phyloP scores from a whole-genome alignment of 148 eudicot species.

The Heliosperma pusillum region DNA sequence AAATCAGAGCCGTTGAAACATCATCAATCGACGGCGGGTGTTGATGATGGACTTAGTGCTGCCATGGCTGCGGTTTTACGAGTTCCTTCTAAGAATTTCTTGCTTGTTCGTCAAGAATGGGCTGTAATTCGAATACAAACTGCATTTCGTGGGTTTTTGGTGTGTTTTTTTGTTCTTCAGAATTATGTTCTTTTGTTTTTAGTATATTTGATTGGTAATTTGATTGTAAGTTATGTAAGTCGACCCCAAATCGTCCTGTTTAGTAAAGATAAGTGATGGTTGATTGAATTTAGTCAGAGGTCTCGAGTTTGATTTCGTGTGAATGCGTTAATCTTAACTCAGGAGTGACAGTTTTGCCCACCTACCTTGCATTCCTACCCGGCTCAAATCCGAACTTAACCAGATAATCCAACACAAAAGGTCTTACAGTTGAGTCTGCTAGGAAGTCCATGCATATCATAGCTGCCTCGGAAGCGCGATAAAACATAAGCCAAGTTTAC shows the following conservation, averaged over 20 bases:
- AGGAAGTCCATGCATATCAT: too few relatives aligned
- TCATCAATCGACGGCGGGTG: slow-evolving; percentile 24
- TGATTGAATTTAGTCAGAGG: not conserved
- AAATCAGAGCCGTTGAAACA: slow-evolving; percentile 42
- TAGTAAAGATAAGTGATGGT: too few relatives aligned
- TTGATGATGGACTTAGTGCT: slow-evolving; percentile 47
- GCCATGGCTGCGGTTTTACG: slow-evolving; percentile 77
- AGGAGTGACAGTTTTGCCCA: too few relatives aligned
- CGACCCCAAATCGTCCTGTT: too few relatives aligned
- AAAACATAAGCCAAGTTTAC: too few relatives aligned
- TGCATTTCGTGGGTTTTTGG: slow-evolving; percentile 79
- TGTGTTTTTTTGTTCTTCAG: slow-evolving; percentile 12
- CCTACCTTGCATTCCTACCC: too few relatives aligned
- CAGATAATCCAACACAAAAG: too few relatives aligned
- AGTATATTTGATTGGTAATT: not conserved
- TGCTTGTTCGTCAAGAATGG: slow-evolving; percentile 73
- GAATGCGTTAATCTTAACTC: too few relatives aligned
- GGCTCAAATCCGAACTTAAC: too few relatives aligned
- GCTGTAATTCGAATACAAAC: slow-evolving; percentile 86
- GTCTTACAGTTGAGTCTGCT: too few relatives aligned
- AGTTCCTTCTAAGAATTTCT: slow-evolving; percentile 69
- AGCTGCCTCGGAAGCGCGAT: too few relatives aligned
- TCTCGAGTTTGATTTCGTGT: not conserved
- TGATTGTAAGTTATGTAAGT: too few relatives aligned
- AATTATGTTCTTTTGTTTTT: not conserved